Base-by-base conservation (phyloP, 768 basidiomycete species). In the Scleroderma bovista region DNA sequence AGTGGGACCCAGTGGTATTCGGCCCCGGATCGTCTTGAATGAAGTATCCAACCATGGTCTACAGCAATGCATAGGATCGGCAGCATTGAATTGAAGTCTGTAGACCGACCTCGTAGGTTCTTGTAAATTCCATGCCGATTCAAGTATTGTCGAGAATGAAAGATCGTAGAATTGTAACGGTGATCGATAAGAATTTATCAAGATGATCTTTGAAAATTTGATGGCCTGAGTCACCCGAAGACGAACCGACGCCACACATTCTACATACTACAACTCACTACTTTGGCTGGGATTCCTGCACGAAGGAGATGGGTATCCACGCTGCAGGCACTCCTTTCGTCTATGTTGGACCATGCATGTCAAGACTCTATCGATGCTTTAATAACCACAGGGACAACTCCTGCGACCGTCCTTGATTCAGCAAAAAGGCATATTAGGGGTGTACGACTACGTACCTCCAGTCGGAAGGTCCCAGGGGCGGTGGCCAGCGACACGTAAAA, bases 401-500 rank as follows among this genome's bases (percentile, higher is more conserved):
- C 64, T 65, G 32, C 15, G 32, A 3, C 44, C n/a, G n/a, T n/a
- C n/a, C 1, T 13, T 9, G 26, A 10, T 10, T 64, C 37, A 54
- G 59, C 15, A 36, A 15, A n/a, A 36, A 31, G 36, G 22, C 16
- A n/a, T 31, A 12, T 2, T 17, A 13, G n/a, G 23, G 13, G 19
- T 12, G 20, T n/a, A 24, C 10, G 26, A 34, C 15, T 23, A 65
- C 75, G 56, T 43, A 78, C 86, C 86, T 70, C 86, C 86, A 3
- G 83, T 86, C 1, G 79, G 75, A 19, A 86, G 63, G 6, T 56
- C 44, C 60, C 76, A 81, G 9, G 47, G 51, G 2, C 61, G 60
- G n/a, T 80, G 73, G 5, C 71, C 76, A 34, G 80, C 63, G 0
- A 72, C 72, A 3, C 60, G 66, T 56, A 85, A 55, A 44, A 86